Conservation (phyloP, 2,329 filamentous ascomycete species). For the Dactylella cylindrospora region DNA sequence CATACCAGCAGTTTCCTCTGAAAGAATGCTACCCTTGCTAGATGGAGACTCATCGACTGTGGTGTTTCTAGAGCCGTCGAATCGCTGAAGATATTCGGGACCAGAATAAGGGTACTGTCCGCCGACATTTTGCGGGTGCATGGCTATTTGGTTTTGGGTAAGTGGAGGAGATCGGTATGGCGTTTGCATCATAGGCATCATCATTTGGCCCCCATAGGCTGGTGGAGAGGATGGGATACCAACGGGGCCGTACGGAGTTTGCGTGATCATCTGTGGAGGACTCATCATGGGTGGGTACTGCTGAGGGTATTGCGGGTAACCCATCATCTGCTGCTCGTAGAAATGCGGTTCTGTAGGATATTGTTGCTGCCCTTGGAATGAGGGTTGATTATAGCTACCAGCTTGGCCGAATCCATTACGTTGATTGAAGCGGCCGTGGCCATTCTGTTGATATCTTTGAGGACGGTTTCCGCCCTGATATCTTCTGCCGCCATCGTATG, state of each 20-base stretch:
- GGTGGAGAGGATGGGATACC: constrained; percentile 24
- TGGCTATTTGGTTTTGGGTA: background rate
- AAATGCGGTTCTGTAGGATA: constrained; percentile 13
- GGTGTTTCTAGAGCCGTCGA: constrained; percentile 8
- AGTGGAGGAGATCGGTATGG: constrained; percentile 10
- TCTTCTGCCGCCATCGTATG: constrained; percentile 22
- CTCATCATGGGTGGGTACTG: constrained; percentile 21
- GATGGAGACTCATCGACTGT: constrained; percentile 10
- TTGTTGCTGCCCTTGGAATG: constrained; percentile 12
- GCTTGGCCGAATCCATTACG: constrained; percentile 11
- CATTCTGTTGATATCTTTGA: constrained; percentile 12
- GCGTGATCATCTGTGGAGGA: constrained; percentile 14
- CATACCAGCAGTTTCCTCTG: constrained; percentile 14
- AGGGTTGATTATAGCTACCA: constrained; percentile 11
- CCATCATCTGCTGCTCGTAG: constrained; percentile 37
- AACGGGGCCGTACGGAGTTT: constrained; percentile 13
- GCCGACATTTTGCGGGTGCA: constrained; percentile 3
- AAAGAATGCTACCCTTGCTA: constrained; percentile 24
- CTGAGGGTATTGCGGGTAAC: constrained; percentile 15
- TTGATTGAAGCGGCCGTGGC: constrained; percentile 29
- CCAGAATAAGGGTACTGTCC: constrained; percentile 13
- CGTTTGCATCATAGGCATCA: constrained; percentile 14
- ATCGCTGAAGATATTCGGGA: constrained; percentile 11
- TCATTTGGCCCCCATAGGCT: constrained; percentile 12
- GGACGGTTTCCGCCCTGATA: constrained; percentile 19